Conservation (phyloP, 2,329 filamentous ascomycete species). For the Alternaria ethzedia region DNA sequence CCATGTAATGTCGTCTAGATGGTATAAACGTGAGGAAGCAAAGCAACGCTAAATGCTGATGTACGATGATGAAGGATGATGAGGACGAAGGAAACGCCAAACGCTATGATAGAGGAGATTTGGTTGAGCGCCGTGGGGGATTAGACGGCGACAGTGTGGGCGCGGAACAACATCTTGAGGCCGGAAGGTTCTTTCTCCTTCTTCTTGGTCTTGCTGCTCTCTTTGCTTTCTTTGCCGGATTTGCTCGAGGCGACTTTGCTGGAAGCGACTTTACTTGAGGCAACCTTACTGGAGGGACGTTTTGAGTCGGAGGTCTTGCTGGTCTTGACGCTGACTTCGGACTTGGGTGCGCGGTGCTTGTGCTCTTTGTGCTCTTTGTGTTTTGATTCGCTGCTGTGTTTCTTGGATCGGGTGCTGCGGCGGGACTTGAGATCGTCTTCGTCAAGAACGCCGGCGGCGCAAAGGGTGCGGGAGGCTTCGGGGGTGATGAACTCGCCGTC, state of each 20-base stretch:
- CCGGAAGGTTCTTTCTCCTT: constrained; percentile 53
- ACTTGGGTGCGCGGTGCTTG: constrained; percentile 32
- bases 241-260: constrained; percentile 3
- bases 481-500: constrained; percentile 72
- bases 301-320: constrained; percentile 18
- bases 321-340: constrained; percentile 34
- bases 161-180: constrained; percentile 52
- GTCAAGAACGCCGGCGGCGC: constrained; percentile 55
- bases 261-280: constrained; percentile 2
- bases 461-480: constrained; percentile 55
- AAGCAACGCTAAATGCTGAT: constrained; percentile 21
- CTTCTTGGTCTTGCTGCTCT: constrained; percentile 29
- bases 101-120: constrained; percentile 16
- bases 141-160: constrained; percentile 33
- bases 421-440: constrained; percentile 55
- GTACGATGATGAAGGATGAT: not conserved
- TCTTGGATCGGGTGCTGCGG: constrained; percentile 30
- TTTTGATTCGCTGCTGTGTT: constrained; percentile 28
- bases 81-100: constrained; percentile 11
- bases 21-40: constrained; percentile 10
- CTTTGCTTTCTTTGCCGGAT: constrained; percentile 27
- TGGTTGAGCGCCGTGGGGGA: not conserved
- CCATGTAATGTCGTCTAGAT: constrained; percentile 11
- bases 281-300: constrained; percentile 5
- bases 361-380: constrained; percentile 38